Base-by-base conservation (phyloP, 257 asterid species). In the Voacanga thouarsii region DNA sequence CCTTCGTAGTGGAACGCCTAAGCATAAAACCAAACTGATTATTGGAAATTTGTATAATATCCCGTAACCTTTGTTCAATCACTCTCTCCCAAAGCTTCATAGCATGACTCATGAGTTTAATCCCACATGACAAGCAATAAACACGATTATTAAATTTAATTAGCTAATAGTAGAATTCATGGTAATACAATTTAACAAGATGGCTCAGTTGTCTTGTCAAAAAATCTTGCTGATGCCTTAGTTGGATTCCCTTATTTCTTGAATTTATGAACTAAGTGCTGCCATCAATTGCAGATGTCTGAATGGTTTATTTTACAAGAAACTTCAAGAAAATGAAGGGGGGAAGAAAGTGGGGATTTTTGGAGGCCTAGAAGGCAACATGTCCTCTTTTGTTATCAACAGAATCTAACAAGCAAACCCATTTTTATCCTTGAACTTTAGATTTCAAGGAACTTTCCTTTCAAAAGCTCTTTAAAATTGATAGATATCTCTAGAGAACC, bases 371-470 rank as follows among this genome's bases (percentile, higher is more conserved):
- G 23, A 53, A 53, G 59, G 59, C 23, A 55, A 63, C 14, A 3
- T 21, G 30, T 12, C 28, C 23, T 63, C 19, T 63, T 63, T 63
- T 14, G 23, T 63, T 12, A 30, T 14, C 15, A 21, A 30, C 5
- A 28, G 44, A 14, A 63, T 28, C 18, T 0, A 14, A 63, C 4
- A 19, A 5, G 16, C 30, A 33, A 14, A 7, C n/a, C 60, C 47
- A 0, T 28, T 59, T 78, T 78, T 33, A 39, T 77, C 11, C 51
- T 37, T 73, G 79, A 45, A 39, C 43, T 21, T 71, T 67, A 9
- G 18, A 49, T 72, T 19, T 21, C 33, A 72, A 53, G 30, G 77
- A 72, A 39, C 33, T 33, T 10, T 30, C 4, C 59, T 41, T 53
- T 55, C 14, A 19, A 37, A 47, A 72, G 7, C 16, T 18, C 4